Base-by-base conservation (phyloP, 192 early-diverging fungal genomes). In the Coemansia sp. region DNA sequence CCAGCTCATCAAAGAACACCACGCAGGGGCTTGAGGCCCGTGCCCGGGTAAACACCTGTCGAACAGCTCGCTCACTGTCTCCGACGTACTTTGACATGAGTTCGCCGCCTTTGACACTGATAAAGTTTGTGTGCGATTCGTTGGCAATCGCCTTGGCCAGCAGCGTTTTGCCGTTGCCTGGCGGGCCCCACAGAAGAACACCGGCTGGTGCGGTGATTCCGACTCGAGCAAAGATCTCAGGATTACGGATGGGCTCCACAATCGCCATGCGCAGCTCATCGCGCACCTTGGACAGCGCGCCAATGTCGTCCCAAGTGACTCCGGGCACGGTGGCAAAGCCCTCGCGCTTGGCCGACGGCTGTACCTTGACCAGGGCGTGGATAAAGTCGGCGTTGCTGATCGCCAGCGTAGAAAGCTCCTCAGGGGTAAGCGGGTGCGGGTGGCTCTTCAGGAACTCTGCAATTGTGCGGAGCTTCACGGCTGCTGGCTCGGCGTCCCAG, bases 61-160 rank as follows among this genome's bases (percentile, higher is more conserved):
- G 89, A 15, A 99, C 88, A 4, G 92, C 94, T 24, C 95, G 84
- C 76, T 99, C 97, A 81, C 95, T 97, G 70, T 99, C 97, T 51
- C 97, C 97, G 2, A 99, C 97, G 64, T 97, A 99, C 83, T 99
- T 99, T 83, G 98, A 98, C 47, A 99, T 79, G 15, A 99, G 78
- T 68, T 99, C 97, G 11, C 96, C 96, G 6, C 97, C 97, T 66
- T 99, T 99, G 53, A 99, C 95, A 38, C 92, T 94, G 54, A 99
- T 94, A 66, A 99, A 99, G 79, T 98, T 99, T 67, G 93, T 95
- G 60, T 94, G 89, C 57, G 90, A 94, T 73, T 98, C 95, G 71
- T 93, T 99, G 2, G 97, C 95, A 52, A 99, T 94, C 4, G 97
- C 97, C 64, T 99, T 99, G 17, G 95, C 97, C 54, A 98, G 79